These are phyloP conservation scores for Sphaerulina vaccinii DNA, from an alignment of 2,329 filamentous ascomycete species.

Conservation along the genomic window DNA sequence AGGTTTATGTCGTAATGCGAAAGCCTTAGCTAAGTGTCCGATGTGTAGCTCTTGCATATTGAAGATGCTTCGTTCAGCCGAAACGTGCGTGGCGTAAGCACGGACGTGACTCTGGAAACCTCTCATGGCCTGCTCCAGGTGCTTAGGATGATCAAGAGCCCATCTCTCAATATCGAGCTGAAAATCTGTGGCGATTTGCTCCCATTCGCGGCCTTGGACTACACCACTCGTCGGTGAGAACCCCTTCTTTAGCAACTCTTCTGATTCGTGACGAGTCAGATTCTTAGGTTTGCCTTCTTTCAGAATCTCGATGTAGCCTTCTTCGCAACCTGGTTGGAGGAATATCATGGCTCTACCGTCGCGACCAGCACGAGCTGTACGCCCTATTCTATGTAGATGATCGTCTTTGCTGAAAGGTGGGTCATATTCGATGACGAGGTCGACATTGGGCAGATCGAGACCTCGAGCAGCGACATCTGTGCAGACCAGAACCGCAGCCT, in stretches of 20 bases:
- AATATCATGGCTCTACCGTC: conserved; percentile 86
- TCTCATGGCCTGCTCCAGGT: conserved; percentile 76
- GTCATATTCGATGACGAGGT: conserved; percentile 94
- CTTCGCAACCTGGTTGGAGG: conserved; percentile 84
- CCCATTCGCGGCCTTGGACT: conserved; percentile 54
- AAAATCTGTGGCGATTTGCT: conserved; percentile 65
- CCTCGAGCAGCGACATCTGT: conserved; percentile 95
- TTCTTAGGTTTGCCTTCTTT: conserved; percentile 65
- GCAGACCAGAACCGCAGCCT: conserved; percentile 81
- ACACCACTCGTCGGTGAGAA: conserved; percentile 48
- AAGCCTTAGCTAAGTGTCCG: conserved; percentile 91
- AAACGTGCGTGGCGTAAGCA: conserved; percentile 91
- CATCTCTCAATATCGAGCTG: conserved; percentile 67
- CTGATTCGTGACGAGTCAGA: conserved; percentile 56
- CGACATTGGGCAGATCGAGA: conserved; percentile 91
- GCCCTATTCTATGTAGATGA: conserved; percentile 89
- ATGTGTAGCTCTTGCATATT: conserved; percentile 89
- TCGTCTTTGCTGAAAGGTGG: conserved; percentile 91
- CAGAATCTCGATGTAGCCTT: conserved; percentile 80
- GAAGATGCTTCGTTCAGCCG: conserved; percentile 80
- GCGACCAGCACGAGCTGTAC: conserved; percentile 88
- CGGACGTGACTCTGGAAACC: conserved; percentile 90
- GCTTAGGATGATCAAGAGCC: conserved; percentile 62
- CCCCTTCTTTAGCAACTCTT: conserved; percentile 66
- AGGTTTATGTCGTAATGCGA: conserved; percentile 83